These are phyloP conservation scores for Colletotrichum sp. DNA, from an alignment of 2,329 filamentous ascomycete genomes.

Conservation along the genomic window DNA sequence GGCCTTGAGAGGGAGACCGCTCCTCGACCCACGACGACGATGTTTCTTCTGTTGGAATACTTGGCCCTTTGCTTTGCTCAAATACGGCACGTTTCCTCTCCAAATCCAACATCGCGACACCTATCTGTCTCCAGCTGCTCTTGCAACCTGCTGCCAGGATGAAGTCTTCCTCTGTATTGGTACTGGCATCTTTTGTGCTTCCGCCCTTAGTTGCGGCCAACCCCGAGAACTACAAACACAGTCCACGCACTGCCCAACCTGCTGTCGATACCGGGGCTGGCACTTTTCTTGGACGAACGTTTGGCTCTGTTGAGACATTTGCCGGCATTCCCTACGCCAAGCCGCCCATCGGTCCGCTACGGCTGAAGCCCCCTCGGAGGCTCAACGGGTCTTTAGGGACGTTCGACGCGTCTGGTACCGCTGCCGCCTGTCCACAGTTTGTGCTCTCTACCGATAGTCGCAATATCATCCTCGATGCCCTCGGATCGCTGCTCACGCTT, in stretches of 20 bases:
- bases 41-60: neutral
- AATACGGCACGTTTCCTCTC: neutral
- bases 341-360: conserved; percentile 68
- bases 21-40: neutral
- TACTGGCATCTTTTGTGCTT: neutral
- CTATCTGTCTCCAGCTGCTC: neutral
- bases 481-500: conserved; percentile 56
- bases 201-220: neutral
- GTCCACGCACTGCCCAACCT: conserved; percentile 34
- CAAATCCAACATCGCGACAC: neutral
- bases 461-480: conserved; percentile 44
- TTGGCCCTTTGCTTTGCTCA: neutral
- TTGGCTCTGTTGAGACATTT: conserved; percentile 67
- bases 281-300: conserved; percentile 56
- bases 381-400: conserved; percentile 63
- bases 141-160: neutral
- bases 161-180: neutral
- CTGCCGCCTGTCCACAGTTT: conserved; percentile 76
- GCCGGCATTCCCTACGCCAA: conserved; percentile 78
- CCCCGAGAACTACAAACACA: neutral
- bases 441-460: conserved; percentile 55
- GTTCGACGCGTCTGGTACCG: conserved; percentile 61
- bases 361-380: conserved; percentile 72
- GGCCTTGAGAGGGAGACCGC: neutral
- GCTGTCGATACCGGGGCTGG: conserved; percentile 61